These are phyloP conservation scores for Thecaphora frezii DNA, from an alignment of 1,284 basidiomycete species.

Conservation along the genomic window DNA sequence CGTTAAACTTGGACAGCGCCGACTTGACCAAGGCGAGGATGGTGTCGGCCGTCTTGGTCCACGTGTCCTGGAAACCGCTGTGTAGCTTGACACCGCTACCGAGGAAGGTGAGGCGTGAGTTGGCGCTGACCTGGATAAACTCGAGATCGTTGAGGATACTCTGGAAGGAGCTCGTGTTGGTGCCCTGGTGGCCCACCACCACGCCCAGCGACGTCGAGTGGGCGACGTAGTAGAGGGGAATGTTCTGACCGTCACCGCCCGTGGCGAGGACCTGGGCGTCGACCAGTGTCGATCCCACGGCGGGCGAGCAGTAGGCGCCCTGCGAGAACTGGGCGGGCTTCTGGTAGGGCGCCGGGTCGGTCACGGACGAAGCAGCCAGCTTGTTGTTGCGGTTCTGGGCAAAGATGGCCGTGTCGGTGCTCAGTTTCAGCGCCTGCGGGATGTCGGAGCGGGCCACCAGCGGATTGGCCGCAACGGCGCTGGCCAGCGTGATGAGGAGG, in stretches of 20 bases:
- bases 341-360: no score
- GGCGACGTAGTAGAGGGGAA: constrained; percentile 35
- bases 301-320: constrained; percentile 30
- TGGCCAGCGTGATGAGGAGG: no score
- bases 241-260: constrained; percentile 34
- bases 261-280: constrained; percentile 39
- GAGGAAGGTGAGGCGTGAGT: constrained; percentile 29
- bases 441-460: no score
- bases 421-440: no score
- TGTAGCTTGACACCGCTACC: constrained; percentile 26
- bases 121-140: constrained; percentile 16
- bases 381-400: no score
- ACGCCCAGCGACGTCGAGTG: constrained; percentile 38
- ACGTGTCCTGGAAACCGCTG: constrained; percentile 50
- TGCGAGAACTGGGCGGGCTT: constrained; percentile 38
- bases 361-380: no score
- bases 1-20: constrained; percentile 25
- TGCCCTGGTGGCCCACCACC: constrained; percentile 43
- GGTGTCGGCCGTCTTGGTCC: constrained; percentile 32
- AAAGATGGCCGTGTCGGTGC: no score
- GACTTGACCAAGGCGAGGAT: constrained; percentile 33
- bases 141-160: constrained; percentile 40
- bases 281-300: constrained; percentile 26
- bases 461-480: no score
- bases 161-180: constrained; percentile 34